Percentiles rank a stretch among this genome's conserved stretches.
These are phyloP conservation scores for Kalmanozyma brasiliensis DNA, from an alignment of 1,284 basidiomycete species.

Conservation along the genomic window DNA sequence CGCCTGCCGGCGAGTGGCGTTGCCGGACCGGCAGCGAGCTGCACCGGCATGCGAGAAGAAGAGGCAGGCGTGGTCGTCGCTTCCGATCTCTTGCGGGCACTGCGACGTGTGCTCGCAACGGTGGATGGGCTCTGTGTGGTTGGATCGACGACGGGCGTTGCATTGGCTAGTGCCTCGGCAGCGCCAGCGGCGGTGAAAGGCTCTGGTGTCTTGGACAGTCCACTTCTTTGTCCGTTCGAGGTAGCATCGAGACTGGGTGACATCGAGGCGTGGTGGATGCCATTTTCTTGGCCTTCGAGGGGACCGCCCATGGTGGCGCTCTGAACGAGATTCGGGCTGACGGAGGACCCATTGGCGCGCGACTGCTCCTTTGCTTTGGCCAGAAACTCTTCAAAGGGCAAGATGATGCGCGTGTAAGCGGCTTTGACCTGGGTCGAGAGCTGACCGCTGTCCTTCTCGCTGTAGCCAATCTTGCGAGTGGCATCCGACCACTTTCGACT, in stretches of 20 bases:
- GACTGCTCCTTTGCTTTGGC: conserved; percentile 68
- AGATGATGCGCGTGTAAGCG: conserved; percentile 88
- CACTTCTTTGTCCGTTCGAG: conserved; percentile 8
- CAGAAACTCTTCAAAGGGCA: conserved; percentile 92
- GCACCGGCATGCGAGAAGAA: conserved; percentile 21
- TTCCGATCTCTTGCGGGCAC: conserved; percentile 38
- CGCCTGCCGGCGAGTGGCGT: conserved; percentile 26
- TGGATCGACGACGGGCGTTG: conserved; percentile 15
- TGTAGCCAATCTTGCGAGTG: conserved; percentile 82
- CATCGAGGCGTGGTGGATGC: conserved; percentile 17
- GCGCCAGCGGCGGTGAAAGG: conserved; percentile 27
- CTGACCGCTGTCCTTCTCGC: conserved; percentile 73
- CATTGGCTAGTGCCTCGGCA: conserved; percentile 23
- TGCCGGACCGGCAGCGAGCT: conserved; percentile 24
- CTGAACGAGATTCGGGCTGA: conserved; percentile 27
- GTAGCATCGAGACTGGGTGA: conserved; percentile 35
- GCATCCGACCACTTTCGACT: conserved; percentile 87
- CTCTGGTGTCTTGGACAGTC: conserved; percentile 35
- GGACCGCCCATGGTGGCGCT: conserved; percentile 30
- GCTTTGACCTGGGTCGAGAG: conserved; percentile 87
- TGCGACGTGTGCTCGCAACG: conserved; percentile 35
- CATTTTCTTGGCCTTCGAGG: conserved; percentile 8
- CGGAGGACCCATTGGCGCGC: conserved; percentile 21
- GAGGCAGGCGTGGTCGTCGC: conserved; percentile 25
- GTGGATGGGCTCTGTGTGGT: conserved; percentile 32